Conservation (phyloP, 1,284 basidiomycete genomes). For the Tetrapyrgos nigripes region DNA sequence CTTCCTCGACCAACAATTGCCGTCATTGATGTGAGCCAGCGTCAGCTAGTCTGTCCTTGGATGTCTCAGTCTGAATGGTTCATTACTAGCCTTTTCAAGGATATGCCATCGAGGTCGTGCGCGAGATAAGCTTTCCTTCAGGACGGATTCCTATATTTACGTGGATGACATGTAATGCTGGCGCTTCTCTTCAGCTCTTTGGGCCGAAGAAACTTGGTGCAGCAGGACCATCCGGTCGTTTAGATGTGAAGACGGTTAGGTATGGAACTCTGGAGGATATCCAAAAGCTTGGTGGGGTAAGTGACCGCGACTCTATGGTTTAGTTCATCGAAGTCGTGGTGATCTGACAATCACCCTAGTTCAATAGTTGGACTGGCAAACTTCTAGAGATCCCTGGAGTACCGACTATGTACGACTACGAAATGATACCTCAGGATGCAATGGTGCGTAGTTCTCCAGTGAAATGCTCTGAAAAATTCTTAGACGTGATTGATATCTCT, state of each 20-base stretch:
- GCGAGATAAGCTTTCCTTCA: neutral
- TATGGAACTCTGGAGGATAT: neutral
- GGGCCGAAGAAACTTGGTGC: conserved; percentile 1
- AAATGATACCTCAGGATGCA: conserved; percentile 21
- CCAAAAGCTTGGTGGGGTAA: neutral
- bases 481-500: neutral
- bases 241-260: no score
- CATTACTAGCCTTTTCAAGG: conserved; percentile 8
- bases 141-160: neutral
- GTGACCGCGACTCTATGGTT: neutral
- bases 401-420: conserved; percentile 7
- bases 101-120: conserved; percentile 6
- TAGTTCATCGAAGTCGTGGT: neutral
- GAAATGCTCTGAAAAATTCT: neutral
- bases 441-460: neutral
- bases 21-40: conserved; percentile 6
- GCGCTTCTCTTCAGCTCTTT: neutral
- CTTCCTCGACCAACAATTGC: conserved; percentile 4
- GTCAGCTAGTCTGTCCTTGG: neutral
- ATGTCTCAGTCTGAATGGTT: neutral
- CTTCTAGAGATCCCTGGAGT: neutral
- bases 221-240: neutral
- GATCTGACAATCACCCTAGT: neutral
- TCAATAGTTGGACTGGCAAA: neutral
- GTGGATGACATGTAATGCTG: conserved; percentile 1